Evolutionary conservation across 176 grass and related monocot species (phyloP).

Genomic region (Triticum dicoccoides): DNA sequence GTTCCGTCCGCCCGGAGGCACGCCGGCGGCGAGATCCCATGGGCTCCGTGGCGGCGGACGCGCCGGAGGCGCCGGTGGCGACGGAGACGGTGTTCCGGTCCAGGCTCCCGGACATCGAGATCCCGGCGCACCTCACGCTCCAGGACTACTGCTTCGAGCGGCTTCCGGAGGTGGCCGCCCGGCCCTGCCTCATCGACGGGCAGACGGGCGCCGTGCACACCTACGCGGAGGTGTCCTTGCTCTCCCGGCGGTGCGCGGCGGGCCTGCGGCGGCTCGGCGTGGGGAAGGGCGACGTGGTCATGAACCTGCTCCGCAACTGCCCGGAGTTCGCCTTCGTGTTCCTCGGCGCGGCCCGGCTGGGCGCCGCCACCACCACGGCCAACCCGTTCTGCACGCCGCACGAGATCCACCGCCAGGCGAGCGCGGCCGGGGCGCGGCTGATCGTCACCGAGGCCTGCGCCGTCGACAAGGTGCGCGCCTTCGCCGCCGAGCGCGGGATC

Average conservation of each 20-base stretch:
- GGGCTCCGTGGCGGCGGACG: conserved; percentile 49
- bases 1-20: neutral
- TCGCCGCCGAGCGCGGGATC: conserved; percentile 46
- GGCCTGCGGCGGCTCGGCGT: conserved; percentile 55
- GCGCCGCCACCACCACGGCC: conserved; percentile 73
- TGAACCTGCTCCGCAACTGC: conserved; percentile 79
- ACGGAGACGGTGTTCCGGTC: conserved; percentile 65
- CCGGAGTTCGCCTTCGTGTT: conserved; percentile 82
- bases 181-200: conserved; percentile 81
- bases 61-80: neutral
- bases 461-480: conserved; percentile 63
- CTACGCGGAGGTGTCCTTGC: conserved; percentile 60
- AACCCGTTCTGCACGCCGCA: conserved; percentile 83
- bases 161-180: conserved; percentile 2
- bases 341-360: conserved; percentile 61
- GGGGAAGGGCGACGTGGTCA: conserved; percentile 56
- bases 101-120: conserved; percentile 85
- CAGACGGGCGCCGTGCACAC: conserved; percentile 47
- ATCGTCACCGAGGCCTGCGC: conserved; percentile 80
- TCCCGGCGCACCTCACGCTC: conserved; percentile 62
- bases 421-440: conserved; percentile 37
- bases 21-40: conserved; percentile 21
- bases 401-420: conserved; percentile 87
- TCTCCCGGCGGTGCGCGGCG: conserved; percentile 44
- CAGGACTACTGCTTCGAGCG: conserved; percentile 87